Evolutionary conservation across 2,329 filamentous ascomycete genomes (phyloP).

Genomic region (Phaeosphaeriaceae sp.): DNA sequence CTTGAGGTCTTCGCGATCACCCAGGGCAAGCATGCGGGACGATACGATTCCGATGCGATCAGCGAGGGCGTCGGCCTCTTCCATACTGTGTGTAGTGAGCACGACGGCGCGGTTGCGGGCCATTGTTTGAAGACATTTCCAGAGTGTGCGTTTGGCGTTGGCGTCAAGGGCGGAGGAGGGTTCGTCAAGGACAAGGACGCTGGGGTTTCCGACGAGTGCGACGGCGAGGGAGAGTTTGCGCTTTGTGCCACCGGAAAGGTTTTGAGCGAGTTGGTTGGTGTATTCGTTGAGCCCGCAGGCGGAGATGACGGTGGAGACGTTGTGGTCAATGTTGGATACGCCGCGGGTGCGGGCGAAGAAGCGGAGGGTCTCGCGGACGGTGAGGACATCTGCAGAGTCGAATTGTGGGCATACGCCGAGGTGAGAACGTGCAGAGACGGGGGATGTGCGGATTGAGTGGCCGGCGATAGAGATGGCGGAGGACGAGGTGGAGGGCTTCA

Average conservation of each 20-base stretch:
- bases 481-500: constrained; percentile 69
- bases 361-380: constrained; percentile 79
- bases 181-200: constrained; percentile 88
- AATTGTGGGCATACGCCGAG: constrained; percentile 84
- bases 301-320: constrained; percentile 76
- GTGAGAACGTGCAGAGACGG: constrained; percentile 73
- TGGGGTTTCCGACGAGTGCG: constrained; percentile 88
- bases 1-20: constrained; percentile 75
- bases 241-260: constrained; percentile 87
- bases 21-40: constrained; percentile 82
- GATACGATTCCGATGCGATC: constrained; percentile 88
- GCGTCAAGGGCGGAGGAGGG: constrained; percentile 87
- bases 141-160: constrained; percentile 82
- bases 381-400: constrained; percentile 84
- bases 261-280: constrained; percentile 74
- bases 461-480: constrained; percentile 81
- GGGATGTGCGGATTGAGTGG: constrained; percentile 68
- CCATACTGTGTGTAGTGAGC: constrained; percentile 88
- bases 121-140: constrained; percentile 87
- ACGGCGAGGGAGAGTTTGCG: constrained; percentile 89
- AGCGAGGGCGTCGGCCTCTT: constrained; percentile 86
- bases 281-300: constrained; percentile 80
- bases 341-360: constrained; percentile 89
- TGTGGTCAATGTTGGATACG: constrained; percentile 75
- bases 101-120: constrained; percentile 80